phyloP scores from a whole-genome alignment of 805 yeast genomes.

The Kuraishia ogatae region DNA sequence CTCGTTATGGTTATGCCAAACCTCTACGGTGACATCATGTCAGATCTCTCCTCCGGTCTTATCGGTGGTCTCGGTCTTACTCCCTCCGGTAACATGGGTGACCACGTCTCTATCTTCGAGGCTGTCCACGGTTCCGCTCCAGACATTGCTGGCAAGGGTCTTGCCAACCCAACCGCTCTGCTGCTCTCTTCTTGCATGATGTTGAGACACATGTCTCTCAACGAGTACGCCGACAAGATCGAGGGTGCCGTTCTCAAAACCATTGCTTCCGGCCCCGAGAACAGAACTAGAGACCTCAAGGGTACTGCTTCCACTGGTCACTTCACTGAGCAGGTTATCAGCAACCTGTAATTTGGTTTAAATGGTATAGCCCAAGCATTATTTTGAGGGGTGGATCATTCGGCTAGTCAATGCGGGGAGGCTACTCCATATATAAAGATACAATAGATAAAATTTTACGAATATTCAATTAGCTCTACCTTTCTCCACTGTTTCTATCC shows the following conservation, averaged over 20 bases:
- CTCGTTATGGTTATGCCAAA: constrained; percentile 97
- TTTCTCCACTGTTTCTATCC: too few species aligned
- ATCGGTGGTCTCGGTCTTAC: constrained; percentile 99
- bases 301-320: constrained; percentile 85
- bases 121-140: constrained; percentile 99
- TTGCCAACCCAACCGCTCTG: constrained; percentile 98
- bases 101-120: constrained; percentile 94
- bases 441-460: not conserved
- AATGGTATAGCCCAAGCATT: not conserved
- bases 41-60: constrained; percentile 94
- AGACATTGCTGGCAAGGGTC: constrained; percentile 97
- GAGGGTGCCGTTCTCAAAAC: constrained; percentile 83
- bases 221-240: constrained; percentile 72
- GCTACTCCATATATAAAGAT: not conserved
- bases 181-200: constrained; percentile 95
- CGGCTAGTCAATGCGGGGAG: not conserved
- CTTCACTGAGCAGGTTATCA: constrained; percentile 88
- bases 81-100: constrained; percentile 99
- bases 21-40: constrained; percentile 98
- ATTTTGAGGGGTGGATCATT: not conserved
- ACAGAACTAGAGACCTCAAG: constrained; percentile 94
- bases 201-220: constrained; percentile 96
- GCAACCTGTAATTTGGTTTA: constrained; percentile 40
- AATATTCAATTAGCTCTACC: not conserved
- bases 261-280: constrained; percentile 91